Conservation (phyloP, 805 yeast species). For the Clavispora fructus region DNA sequence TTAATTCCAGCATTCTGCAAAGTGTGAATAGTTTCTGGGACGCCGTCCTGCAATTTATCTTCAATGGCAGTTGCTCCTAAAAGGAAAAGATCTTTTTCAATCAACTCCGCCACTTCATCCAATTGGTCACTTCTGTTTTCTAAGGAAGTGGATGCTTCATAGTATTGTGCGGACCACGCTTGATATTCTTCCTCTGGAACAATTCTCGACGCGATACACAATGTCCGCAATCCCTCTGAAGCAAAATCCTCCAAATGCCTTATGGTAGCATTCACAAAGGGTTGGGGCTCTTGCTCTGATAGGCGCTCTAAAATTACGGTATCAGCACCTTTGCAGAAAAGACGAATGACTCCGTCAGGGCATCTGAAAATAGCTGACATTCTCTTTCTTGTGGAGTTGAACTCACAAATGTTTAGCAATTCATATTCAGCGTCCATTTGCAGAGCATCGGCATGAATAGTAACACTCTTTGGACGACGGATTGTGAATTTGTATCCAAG, state of each 20-base stretch:
- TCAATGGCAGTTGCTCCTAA: conserved; percentile 98
- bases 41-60: conserved; percentile 96
- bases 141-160: conserved; percentile 78
- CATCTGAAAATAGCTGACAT: conserved; percentile 94
- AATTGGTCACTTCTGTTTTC: conserved; percentile 68
- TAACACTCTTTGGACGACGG: conserved; percentile 79
- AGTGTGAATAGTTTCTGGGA: conserved; percentile 94
- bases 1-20: conserved; percentile 95
- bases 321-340: conserved; percentile 97
- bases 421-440: conserved; percentile 57
- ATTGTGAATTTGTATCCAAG: conserved; percentile 80
- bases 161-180: conserved; percentile 61
- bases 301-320: conserved; percentile 89
- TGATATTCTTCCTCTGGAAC: conserved; percentile 74
- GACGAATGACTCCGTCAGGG: conserved; percentile 86
- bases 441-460: conserved; percentile 51
- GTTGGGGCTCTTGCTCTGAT: conserved; percentile 52
- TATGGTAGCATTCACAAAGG: conserved; percentile 77
- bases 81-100: conserved; percentile 73
- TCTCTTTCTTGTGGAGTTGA: conserved; percentile 94
- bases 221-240: conserved; percentile 88
- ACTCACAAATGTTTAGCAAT: conserved; percentile 86
- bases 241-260: conserved; percentile 95
- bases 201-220: conserved; percentile 84
- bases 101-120: conserved; percentile 84